Evolutionary conservation across 352 stramenopile species (phyloP).

Genomic region (Phytopythium vexans): DNA sequence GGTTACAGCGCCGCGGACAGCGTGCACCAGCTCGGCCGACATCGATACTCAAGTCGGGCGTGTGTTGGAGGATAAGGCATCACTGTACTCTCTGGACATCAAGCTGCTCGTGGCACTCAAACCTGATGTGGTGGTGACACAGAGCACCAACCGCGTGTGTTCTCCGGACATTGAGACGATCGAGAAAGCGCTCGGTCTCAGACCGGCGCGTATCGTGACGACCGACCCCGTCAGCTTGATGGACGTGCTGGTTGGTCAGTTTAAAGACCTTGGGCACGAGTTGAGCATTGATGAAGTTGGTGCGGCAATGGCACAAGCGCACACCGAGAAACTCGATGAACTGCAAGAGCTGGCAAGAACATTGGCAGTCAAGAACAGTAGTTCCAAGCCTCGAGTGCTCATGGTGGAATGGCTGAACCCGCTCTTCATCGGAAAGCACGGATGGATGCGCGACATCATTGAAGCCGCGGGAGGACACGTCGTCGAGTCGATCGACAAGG

Average conservation of each 20-base stretch:
- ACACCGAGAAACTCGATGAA: constrained; percentile 20
- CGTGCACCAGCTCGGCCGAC: constrained; percentile 62
- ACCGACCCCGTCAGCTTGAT: constrained; percentile 41
- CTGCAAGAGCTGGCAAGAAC: constrained; percentile 18
- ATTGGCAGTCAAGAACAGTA: constrained; percentile 8
- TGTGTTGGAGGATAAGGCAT: constrained; percentile 39
- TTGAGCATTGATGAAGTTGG: constrained; percentile 38
- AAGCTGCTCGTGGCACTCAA: constrained; percentile 27
- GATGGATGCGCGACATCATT: constrained; percentile 71
- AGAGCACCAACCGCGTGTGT: constrained; percentile 68
- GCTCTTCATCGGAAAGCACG: constrained; percentile 54
- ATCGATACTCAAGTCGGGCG: constrained; percentile 60
- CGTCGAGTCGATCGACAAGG: constrained; percentile 26
- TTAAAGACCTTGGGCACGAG: constrained; percentile 44
- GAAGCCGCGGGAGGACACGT: constrained; percentile 35
- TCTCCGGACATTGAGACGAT: constrained; percentile 69
- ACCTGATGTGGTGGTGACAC: constrained; percentile 73
- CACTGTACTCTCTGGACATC: constrained; percentile 61
- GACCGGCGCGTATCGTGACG: constrained; percentile 40
- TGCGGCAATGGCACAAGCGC: constrained; percentile 26
- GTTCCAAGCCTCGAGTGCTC: constrained; percentile 28
- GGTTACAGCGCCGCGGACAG: constrained; percentile 53
- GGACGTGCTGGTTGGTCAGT: constrained; percentile 45
- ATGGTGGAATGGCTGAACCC: constrained; percentile 77
- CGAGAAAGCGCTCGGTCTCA: no score